phyloP scores from a whole-genome alignment of 164 flowering plant genomes.

The Saururus chinensis region DNA sequence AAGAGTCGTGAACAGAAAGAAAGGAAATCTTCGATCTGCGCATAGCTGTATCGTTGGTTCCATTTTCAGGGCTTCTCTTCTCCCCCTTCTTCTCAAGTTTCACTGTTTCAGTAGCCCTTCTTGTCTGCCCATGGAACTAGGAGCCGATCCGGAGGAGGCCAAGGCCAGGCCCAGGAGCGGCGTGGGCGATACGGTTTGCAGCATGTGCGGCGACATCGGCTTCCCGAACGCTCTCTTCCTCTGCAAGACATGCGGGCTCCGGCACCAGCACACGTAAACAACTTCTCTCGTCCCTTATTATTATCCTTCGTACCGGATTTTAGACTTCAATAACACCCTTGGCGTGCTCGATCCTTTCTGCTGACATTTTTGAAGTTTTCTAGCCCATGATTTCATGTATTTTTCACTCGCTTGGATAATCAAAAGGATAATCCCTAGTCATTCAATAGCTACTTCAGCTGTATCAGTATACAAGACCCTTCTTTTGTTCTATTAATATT shows the following conservation, averaged over 20 bases:
- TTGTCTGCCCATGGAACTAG: background rate
- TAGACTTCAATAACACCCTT: no score
- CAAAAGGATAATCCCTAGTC: no score
- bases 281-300: background rate
- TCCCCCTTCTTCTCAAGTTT: no score
- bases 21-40: background rate
- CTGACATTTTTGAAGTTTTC: no score
- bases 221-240: background rate
- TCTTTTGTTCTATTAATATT: no score
- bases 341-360: no score
- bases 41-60: background rate
- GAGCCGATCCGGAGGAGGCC: background rate
- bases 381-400: background rate
- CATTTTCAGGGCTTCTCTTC: background rate
- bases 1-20: background rate
- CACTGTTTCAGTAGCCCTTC: background rate
- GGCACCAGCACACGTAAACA: slow-evolving; percentile 8
- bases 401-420: no score
- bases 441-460: no score
- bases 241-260: slow-evolving; percentile 4
- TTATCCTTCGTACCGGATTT: no score
- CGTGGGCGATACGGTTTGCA: slow-evolving; percentile 1
- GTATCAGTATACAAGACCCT: no score
- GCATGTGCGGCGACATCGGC: slow-evolving; percentile 10
- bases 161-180: background rate